phyloP scores from a whole-genome alignment of 2,329 filamentous ascomycete species.

The Sarocladium oryzae region DNA sequence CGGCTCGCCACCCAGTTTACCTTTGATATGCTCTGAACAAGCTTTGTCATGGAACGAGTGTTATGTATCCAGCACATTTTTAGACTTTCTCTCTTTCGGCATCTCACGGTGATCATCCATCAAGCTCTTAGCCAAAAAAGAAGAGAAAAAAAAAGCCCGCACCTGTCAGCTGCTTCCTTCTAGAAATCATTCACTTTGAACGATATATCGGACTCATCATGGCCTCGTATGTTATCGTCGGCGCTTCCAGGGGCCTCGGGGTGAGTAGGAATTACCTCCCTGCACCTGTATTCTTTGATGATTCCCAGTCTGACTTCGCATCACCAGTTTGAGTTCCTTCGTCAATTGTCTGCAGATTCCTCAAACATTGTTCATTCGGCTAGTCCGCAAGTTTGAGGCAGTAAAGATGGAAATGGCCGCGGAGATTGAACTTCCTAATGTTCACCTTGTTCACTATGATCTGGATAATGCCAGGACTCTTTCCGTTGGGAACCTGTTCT shows the following conservation, averaged over 20 bases:
- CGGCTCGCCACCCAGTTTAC: not conserved
- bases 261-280: not conserved
- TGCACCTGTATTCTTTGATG: too few species aligned
- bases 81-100: not conserved
- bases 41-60: not conserved
- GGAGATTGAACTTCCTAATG: not conserved
- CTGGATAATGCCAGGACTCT: not conserved
- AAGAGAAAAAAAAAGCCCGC: too few species aligned
- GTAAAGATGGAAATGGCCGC: not conserved
- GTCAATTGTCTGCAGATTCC: slow-evolving; percentile 33
- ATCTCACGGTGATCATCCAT: too few species aligned
- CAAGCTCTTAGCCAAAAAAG: too few species aligned
- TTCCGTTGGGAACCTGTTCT: too few species aligned
- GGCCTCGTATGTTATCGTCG: not conserved
- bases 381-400: slow-evolving; percentile 30
- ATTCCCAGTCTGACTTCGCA: too few species aligned
- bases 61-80: too few species aligned
- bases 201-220: not conserved
- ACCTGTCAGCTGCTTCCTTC: too few species aligned
- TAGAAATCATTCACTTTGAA: not conserved
- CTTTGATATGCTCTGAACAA: not conserved
- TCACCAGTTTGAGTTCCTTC: slow-evolving; percentile 30
- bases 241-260: not conserved
- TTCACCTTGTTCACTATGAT: not conserved
- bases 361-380: slow-evolving; percentile 34